Percentiles rank a stretch among this genome's conserved stretches.
Evolutionary conservation across 2,329 filamentous ascomycete genomes (phyloP).

Genomic region (Stromatinia cepivora): DNA sequence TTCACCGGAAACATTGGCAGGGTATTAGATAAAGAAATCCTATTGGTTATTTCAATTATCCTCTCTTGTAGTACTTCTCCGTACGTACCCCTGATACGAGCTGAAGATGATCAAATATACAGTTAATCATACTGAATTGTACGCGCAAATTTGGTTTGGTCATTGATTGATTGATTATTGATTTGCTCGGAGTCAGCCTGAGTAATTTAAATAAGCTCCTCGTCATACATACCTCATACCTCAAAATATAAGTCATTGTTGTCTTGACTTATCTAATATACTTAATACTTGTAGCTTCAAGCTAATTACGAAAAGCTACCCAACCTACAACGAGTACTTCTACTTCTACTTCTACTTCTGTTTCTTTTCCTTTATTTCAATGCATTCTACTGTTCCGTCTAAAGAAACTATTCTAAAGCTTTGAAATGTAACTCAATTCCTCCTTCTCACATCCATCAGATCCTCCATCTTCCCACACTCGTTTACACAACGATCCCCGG

Average conservation of each 20-base stretch:
- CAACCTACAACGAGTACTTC: background rate
- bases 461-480: constrained; percentile 30
- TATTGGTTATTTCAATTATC: background rate
- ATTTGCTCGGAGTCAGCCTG: too few species aligned
- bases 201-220: background rate
- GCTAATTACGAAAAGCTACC: background rate
- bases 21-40: background rate
- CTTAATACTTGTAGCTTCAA: background rate
- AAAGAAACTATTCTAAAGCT: background rate
- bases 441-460: background rate
- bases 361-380: background rate
- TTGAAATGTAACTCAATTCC: constrained; percentile 32
- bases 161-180: background rate
- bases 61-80: background rate
- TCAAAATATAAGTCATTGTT: background rate
- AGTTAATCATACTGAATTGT: background rate
- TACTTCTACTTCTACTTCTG: background rate
- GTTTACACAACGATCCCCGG: constrained; percentile 33
- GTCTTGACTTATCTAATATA: background rate
- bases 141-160: background rate
- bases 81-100: background rate
- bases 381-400: background rate
- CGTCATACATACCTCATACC: background rate
- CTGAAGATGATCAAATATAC: background rate
- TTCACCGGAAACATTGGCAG: background rate